Evolutionary conservation across 192 early-diverging fungal genomes (phyloP).

Genomic region (Linderina pennispora): DNA sequence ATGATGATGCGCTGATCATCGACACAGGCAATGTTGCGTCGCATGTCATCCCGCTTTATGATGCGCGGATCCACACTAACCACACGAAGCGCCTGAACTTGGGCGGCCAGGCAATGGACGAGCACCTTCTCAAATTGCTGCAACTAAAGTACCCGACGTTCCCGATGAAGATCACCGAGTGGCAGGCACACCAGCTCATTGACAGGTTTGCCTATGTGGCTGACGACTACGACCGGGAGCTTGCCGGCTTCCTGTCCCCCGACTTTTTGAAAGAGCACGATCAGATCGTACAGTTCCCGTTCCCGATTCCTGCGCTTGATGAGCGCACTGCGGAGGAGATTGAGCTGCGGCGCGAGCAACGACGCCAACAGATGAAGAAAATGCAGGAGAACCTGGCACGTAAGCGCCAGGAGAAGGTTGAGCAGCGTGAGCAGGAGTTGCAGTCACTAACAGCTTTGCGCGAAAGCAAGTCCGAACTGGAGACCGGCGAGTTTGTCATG

Average conservation of each 20-base stretch:
- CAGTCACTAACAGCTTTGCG: slow-evolving; percentile 37
- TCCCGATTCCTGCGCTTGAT: slow-evolving; percentile 53
- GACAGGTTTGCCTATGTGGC: slow-evolving; percentile 65
- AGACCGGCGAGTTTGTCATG: slow-evolving; percentile 24
- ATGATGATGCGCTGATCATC: slow-evolving; percentile 64
- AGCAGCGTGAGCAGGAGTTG: slow-evolving; percentile 61
- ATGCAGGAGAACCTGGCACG: slow-evolving; percentile 76
- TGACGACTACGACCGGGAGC: slow-evolving; percentile 65
- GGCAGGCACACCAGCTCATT: slow-evolving; percentile 70
- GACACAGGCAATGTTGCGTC: slow-evolving; percentile 66
- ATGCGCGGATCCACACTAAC: slow-evolving; percentile 54
- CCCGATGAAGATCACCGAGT: slow-evolving; percentile 71
- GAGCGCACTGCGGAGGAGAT: slow-evolving; percentile 79
- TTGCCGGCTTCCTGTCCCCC: slow-evolving; percentile 56
- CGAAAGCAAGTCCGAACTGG: slow-evolving; percentile 19
- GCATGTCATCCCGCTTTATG: slow-evolving; percentile 68
- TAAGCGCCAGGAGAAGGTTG: slow-evolving; percentile 75
- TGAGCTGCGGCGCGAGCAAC: slow-evolving; percentile 56
- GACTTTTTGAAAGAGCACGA: slow-evolving; percentile 59
- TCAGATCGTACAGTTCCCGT: slow-evolving; percentile 77
- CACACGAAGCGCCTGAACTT: slow-evolving; percentile 73
- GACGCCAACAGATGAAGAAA: slow-evolving; percentile 55
- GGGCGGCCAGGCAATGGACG: slow-evolving; percentile 69
- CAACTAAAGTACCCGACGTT: slow-evolving; percentile 89
- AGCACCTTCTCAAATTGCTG: slow-evolving; percentile 79